Percentiles rank a stretch among this genome's conserved stretches.
Evolutionary conservation across 495 filamentous ascomycete species (phyloP).

Genomic region (Annulohypoxylon bovei): DNA sequence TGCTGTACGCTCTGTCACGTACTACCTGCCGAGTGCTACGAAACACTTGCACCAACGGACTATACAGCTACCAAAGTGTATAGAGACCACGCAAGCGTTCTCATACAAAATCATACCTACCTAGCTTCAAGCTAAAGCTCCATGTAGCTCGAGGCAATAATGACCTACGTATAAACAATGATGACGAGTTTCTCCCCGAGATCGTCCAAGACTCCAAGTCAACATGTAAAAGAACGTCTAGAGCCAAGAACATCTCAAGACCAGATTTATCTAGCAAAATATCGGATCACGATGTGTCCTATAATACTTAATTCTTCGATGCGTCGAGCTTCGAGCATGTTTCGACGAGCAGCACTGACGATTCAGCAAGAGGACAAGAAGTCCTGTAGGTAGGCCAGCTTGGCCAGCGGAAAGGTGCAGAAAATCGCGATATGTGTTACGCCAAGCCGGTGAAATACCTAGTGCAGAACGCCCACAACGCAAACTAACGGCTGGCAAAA

Average conservation of each 20-base stretch:
- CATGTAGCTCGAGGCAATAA: neutral
- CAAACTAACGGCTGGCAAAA: conserved; percentile 27
- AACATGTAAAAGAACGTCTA: neutral
- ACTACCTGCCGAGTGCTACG: conserved; percentile 22
- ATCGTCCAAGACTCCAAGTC: neutral
- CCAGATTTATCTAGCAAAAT: neutral
- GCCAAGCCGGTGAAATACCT: conserved; percentile 41
- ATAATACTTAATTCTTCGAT: neutral
- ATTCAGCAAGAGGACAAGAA: conserved; percentile 15
- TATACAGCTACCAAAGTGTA: conserved; percentile 6
- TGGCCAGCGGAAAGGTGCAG: conserved; percentile 35
- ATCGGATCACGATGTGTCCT: neutral
- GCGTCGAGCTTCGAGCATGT: neutral
- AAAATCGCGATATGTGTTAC: conserved; percentile 42
- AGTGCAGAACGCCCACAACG: conserved; percentile 23
- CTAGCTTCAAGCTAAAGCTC: neutral
- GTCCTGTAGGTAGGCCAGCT: conserved; percentile 9
- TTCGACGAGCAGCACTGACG: conserved; percentile 1
- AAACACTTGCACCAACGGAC: conserved; percentile 7
- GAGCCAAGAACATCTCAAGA: neutral
- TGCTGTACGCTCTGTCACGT: conserved; percentile 35
- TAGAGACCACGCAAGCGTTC: conserved; percentile 3
- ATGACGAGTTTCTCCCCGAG: neutral
- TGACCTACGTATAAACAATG: conserved; percentile 1
- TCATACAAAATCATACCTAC: conserved; percentile 3